Percentiles rank a stretch among this genome's conserved stretches.
Conservation (phyloP, 352 stramenopile genomes). For the Peronospora farinosa region DNA sequence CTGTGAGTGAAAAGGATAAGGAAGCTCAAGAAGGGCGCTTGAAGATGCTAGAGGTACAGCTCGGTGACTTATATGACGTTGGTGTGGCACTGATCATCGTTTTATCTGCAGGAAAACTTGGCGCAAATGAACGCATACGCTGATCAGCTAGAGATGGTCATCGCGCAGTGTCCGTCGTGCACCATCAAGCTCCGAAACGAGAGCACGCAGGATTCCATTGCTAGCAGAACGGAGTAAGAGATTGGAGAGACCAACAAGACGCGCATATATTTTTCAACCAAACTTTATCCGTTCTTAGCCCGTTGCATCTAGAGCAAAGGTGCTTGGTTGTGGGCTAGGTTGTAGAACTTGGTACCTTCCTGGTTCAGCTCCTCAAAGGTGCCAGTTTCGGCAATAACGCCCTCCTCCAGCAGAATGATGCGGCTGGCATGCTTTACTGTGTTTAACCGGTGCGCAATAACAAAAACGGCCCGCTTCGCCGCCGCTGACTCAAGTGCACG, state of each 20-base stretch:
- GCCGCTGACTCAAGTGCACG: conserved; percentile 54
- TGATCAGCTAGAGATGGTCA: conserved; percentile 71
- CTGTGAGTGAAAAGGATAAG: conserved; percentile 13
- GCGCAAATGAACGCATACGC: conserved; percentile 74
- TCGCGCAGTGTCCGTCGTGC: conserved; percentile 60
- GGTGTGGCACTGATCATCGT: neutral
- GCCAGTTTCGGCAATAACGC: conserved; percentile 66
- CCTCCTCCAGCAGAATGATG: conserved; percentile 81
- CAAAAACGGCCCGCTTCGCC: conserved; percentile 70
- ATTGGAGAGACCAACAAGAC: conserved; percentile 7
- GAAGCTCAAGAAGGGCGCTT: conserved; percentile 32
- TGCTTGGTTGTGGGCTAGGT: conserved; percentile 58
- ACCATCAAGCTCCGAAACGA: conserved; percentile 66
- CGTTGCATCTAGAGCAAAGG: conserved; percentile 40
- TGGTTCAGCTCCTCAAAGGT: conserved; percentile 72
- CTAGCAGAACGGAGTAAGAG: conserved; percentile 20
- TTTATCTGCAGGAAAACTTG: conserved; percentile 52
- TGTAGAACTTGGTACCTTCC: conserved; percentile 74
- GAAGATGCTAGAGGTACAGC: conserved; percentile 59
- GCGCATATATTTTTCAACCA: conserved; percentile 22
- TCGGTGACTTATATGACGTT: neutral
- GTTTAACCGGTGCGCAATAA: conserved; percentile 81
- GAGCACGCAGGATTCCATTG: conserved; percentile 42
- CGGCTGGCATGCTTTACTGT: conserved; percentile 81
- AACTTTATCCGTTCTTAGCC: conserved; percentile 13